These are phyloP conservation scores for Camellia oleifera DNA, from an alignment of 179 eudicot species.

Conservation along the genomic window DNA sequence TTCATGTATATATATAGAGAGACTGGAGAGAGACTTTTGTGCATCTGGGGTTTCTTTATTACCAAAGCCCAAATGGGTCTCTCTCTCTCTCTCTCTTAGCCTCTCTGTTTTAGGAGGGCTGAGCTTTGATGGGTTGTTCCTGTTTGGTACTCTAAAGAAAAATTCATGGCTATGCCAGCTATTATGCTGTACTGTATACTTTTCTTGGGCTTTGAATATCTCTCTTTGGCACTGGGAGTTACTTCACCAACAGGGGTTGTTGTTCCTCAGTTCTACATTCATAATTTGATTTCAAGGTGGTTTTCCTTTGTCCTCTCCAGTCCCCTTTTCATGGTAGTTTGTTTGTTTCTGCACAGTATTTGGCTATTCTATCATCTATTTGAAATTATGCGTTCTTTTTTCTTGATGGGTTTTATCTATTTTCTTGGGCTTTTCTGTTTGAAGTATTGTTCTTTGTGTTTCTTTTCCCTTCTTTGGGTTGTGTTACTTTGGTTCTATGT, in stretches of 20 bases:
- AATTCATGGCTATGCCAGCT: constrained; percentile 26
- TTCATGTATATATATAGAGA: neutral
- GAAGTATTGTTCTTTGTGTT: no score
- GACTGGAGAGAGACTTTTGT: neutral
- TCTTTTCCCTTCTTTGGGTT: neutral
- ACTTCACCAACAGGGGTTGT: constrained; percentile 10
- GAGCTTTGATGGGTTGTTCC: constrained; percentile 17
- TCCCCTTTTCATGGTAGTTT: neutral
- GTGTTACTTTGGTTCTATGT: neutral
- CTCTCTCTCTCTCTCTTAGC: constrained; percentile 1
- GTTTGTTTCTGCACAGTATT: constrained; percentile 3
- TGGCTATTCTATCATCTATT: constrained; percentile 1
- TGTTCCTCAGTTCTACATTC: constrained; percentile 7
- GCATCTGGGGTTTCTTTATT: constrained; percentile 8
- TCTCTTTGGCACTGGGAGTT: constrained; percentile 9
- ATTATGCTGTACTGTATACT: constrained; percentile 12
- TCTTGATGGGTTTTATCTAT: neutral
- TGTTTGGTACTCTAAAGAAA: constrained; percentile 15
- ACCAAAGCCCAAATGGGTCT: neutral
- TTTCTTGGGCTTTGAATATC: constrained; percentile 17
- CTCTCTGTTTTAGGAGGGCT: constrained; percentile 2
- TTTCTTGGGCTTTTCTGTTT: neutral
- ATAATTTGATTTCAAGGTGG: constrained; percentile 7
- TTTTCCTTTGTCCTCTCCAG: neutral
- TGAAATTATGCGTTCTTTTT: neutral